Conservation (phyloP, 2,329 filamentous ascomycete genomes). For the Trichoderma sp. region DNA sequence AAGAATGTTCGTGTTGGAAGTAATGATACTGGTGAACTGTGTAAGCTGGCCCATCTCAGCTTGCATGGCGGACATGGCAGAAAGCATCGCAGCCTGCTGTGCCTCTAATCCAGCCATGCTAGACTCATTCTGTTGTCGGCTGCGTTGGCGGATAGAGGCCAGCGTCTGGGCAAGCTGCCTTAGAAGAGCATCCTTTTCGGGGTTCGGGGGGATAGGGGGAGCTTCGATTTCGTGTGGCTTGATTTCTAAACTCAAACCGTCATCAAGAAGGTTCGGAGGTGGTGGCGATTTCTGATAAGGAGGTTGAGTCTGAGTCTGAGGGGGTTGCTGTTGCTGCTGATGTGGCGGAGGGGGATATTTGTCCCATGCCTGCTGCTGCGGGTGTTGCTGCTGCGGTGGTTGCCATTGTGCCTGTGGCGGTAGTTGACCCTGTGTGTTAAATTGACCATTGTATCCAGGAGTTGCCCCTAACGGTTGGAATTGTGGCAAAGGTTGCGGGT, state of each 20-base stretch:
- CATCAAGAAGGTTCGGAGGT: constrained; percentile 54
- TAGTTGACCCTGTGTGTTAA: constrained; percentile 23
- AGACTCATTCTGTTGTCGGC: constrained; percentile 67
- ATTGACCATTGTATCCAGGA: constrained; percentile 15
- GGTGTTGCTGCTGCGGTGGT: constrained; percentile 1
- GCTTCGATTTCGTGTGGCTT: constrained; percentile 56
- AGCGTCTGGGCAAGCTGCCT: constrained; percentile 71
- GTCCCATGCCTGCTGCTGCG: constrained; percentile 28
- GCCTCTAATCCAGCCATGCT: constrained; percentile 73
- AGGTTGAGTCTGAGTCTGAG: background rate
- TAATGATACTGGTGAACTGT: constrained; percentile 66
- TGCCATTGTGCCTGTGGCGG: constrained; percentile 27
- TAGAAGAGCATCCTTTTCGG: constrained; percentile 87
- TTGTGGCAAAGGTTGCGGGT: background rate
- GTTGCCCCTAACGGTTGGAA: background rate
- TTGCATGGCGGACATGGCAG: constrained; percentile 67
- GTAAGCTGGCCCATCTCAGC: constrained; percentile 69
- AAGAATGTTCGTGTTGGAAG: constrained; percentile 75
- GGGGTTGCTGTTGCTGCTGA: constrained; percentile 21
- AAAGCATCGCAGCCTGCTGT: constrained; percentile 73
- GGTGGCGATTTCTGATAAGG: constrained; percentile 19
- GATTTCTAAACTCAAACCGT: constrained; percentile 51
- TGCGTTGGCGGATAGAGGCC: constrained; percentile 64
- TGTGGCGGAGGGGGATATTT: constrained; percentile 11
- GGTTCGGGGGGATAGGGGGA: constrained; percentile 90